A percentile compares a stretch with the other conserved stretches of the same genome.
These are phyloP conservation scores for Dendrostoma leiphaemia DNA, from an alignment of 2,329 filamentous ascomycete genomes.

Conservation along the genomic window DNA sequence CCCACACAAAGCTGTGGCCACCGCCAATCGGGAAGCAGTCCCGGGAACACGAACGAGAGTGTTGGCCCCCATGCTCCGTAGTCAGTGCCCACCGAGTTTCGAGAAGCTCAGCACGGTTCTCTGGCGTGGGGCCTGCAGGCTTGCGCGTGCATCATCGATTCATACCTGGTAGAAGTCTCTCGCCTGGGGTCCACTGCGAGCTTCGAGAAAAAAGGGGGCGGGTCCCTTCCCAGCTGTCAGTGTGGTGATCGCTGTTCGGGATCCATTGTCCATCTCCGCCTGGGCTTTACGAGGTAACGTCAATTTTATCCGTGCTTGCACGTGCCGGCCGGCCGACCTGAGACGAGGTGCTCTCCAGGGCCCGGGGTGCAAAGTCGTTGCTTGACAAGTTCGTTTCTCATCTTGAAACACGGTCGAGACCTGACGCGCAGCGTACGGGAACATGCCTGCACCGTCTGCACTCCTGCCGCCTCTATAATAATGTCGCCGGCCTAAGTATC, in stretches of 20 bases:
- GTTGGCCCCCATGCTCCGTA: neutral
- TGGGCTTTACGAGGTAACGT: neutral
- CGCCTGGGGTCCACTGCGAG: neutral
- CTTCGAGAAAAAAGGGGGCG: slow-evolving; percentile 14
- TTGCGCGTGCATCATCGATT: neutral
- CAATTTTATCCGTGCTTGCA: neutral
- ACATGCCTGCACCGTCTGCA: neutral
- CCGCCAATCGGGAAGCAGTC: neutral
- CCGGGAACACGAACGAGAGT: slow-evolving; percentile 1
- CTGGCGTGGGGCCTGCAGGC: neutral
- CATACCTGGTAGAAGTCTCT: neutral
- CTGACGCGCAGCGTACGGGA: neutral
- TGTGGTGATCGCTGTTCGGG: slow-evolving; percentile 3
- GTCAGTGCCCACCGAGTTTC: slow-evolving; percentile 8
- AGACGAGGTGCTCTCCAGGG: neutral
- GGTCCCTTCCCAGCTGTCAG: slow-evolving; percentile 1
- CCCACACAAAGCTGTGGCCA: neutral
- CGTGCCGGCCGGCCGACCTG: neutral
- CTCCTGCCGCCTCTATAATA: too few relatives aligned
- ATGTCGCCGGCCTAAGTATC: too few relatives aligned
- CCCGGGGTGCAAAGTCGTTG: neutral
- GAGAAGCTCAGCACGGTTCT: slow-evolving; percentile 14
- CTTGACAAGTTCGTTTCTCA: neutral
- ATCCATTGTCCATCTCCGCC: too few relatives aligned
- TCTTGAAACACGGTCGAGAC: neutral